phyloP scores from a whole-genome alignment of 345 rosid genomes.

The Rhodomyrtus tomentosa region DNA sequence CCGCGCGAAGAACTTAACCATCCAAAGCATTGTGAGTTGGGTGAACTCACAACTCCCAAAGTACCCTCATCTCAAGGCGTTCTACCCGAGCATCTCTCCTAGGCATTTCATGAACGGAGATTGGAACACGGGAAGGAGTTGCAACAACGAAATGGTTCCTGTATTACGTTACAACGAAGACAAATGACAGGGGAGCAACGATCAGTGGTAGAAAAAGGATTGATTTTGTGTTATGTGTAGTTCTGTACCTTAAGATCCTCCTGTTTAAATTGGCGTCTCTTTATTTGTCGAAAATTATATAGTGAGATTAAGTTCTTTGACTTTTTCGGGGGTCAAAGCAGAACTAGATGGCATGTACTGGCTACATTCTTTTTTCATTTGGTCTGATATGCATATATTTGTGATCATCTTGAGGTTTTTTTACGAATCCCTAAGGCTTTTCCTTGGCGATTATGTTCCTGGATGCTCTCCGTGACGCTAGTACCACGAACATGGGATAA shows the following conservation, averaged over 20 bases:
- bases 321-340: background rate
- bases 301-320: background rate
- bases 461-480: constrained; percentile 66
- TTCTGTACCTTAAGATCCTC: background rate
- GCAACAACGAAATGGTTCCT: constrained; percentile 13
- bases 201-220: background rate
- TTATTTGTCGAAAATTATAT: background rate
- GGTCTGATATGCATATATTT: background rate
- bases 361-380: background rate
- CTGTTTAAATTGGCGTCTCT: background rate
- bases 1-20: constrained; percentile 32
- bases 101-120: constrained; percentile 38
- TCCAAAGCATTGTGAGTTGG: constrained; percentile 37
- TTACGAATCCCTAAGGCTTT: background rate
- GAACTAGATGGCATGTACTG: background rate
- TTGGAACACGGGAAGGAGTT: constrained; percentile 43
- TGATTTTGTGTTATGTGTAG: background rate
- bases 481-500: constrained; percentile 83
- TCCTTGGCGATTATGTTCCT: constrained; percentile 30
- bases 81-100: constrained; percentile 35
- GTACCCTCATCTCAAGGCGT: constrained; percentile 19
- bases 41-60: constrained; percentile 28
- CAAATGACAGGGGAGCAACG: background rate
- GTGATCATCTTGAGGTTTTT: background rate
- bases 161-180: background rate